Evolutionary conservation across 179 eudicot species (phyloP).

Genomic region (Pouteria campechiana): DNA sequence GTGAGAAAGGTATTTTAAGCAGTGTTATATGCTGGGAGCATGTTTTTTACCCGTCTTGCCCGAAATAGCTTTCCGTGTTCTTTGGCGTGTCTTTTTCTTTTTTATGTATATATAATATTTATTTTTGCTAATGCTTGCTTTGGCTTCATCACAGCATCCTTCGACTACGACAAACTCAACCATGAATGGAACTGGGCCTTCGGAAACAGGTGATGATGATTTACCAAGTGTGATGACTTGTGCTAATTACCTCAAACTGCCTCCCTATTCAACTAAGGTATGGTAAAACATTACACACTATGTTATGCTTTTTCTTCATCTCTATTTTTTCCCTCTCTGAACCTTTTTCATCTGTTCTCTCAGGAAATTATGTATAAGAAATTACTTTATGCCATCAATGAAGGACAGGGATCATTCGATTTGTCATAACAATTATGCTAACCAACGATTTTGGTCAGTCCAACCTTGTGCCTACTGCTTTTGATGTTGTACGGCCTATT

Average conservation of each 20-base stretch:
- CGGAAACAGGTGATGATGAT: slow-evolving; percentile 86
- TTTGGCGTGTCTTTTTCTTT: too few relatives aligned
- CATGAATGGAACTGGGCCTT: slow-evolving; percentile 46
- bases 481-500: too few relatives aligned
- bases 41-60: too few relatives aligned
- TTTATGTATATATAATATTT: neutral
- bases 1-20: slow-evolving; percentile 94
- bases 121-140: neutral
- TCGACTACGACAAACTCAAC: slow-evolving; percentile 36
- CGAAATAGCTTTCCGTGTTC: too few relatives aligned
- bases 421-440: slow-evolving; percentile 57
- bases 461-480: too few relatives aligned
- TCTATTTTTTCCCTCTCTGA: slow-evolving; percentile 3
- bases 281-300: neutral
- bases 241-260: slow-evolving; percentile 98
- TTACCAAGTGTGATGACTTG: slow-evolving; percentile 99
- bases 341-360: neutral
- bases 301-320: neutral
- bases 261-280: slow-evolving; percentile 98
- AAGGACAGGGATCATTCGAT: slow-evolving; percentile 97
- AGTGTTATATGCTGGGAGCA: too few relatives aligned
- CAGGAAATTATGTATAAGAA: slow-evolving; percentile 96
- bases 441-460: too few relatives aligned
- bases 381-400: slow-evolving; percentile 77
- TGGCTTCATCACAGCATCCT: slow-evolving; percentile 53